phyloP scores from a whole-genome alignment of 345 rosid species.

The Alliaria petiolata region DNA sequence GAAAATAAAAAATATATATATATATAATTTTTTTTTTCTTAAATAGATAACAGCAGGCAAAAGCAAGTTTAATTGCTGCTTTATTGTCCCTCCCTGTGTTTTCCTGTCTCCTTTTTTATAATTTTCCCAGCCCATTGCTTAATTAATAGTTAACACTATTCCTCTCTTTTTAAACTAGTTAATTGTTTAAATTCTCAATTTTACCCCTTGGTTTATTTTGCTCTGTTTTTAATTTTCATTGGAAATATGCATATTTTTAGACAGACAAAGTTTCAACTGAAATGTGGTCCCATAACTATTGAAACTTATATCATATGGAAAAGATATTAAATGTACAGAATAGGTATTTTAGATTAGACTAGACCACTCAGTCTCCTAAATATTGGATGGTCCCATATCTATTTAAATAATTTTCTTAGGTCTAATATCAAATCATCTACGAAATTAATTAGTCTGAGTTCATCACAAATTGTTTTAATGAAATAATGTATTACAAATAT shows the following conservation, averaged over 20 bases:
- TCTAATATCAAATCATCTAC: not conserved
- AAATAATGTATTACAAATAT: too few species aligned
- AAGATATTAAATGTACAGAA: not conserved
- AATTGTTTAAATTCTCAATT: not conserved
- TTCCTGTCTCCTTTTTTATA: constrained; percentile 4
- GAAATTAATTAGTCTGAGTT: too few species aligned
- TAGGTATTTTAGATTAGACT: constrained; percentile 17
- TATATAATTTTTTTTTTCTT: too few species aligned
- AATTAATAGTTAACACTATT: not conserved
- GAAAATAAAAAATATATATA: not conserved
- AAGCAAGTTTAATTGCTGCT: constrained; percentile 37
- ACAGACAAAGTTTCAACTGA: constrained; percentile 20
- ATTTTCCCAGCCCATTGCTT: not conserved
- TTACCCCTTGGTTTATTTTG: not conserved
- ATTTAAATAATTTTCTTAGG: not conserved
- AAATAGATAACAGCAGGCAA: constrained; percentile 38
- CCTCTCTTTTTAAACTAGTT: not conserved
- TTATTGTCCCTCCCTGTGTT: constrained; percentile 1
- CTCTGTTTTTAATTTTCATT: not conserved
- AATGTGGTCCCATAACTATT: constrained; percentile 28
- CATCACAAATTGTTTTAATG: not conserved
- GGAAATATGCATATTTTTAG: constrained; percentile 11
- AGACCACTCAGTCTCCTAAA: constrained; percentile 14
- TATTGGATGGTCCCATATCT: constrained; percentile 24
- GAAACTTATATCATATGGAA: not conserved